Conservation (phyloP, 2,329 filamentous ascomycete genomes). For the Cladosporium colombiae region DNA sequence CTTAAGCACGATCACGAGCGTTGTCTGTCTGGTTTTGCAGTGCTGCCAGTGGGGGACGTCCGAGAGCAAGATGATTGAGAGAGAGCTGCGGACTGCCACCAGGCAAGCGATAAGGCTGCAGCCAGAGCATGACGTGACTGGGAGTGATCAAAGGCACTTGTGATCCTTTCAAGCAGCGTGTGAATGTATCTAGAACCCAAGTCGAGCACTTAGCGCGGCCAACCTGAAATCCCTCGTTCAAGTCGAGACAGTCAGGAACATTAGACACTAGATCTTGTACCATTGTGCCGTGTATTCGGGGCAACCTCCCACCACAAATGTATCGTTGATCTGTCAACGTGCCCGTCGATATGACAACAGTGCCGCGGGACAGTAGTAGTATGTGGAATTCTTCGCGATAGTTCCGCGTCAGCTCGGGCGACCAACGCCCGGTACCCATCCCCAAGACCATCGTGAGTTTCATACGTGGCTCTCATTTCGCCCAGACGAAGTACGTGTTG, state of each 20-base stretch:
- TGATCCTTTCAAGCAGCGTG: not conserved
- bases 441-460: not conserved
- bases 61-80: slow-evolving; percentile 7
- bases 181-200: not conserved
- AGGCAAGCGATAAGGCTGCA: not conserved
- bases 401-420: not conserved
- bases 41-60: not conserved
- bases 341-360: not conserved
- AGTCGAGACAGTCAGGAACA: not conserved
- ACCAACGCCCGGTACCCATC: not conserved
- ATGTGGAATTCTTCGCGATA: not conserved
- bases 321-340: not conserved
- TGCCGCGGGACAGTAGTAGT: not conserved
- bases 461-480: not conserved
- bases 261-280: not conserved
- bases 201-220: not conserved
- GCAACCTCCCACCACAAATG: not conserved
- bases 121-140: not conserved
- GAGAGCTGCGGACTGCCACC: not conserved
- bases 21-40: not conserved
- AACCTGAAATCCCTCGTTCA: not conserved
- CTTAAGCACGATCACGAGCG: not conserved
- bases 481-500: not conserved
- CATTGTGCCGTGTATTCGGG: not conserved
- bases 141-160: not conserved